phyloP scores from a whole-genome alignment of 225 moss, liverwort and hornwort species.

The Anthoceros angustus region DNA sequence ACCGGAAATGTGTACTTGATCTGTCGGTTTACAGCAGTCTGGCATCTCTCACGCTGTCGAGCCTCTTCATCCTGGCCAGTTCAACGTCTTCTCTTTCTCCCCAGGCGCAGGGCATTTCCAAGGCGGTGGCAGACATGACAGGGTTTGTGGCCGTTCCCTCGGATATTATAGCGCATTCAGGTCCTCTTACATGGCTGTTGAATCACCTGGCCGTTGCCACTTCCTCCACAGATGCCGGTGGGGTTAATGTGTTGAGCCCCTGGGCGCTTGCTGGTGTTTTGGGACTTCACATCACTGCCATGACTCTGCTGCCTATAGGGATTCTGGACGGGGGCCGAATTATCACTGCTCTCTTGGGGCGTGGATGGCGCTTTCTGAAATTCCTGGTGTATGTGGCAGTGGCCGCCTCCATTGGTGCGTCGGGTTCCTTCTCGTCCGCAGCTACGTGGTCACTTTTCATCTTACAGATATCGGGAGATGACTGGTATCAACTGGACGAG shows the following conservation, averaged over 20 bases:
- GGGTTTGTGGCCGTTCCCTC: constrained; percentile 37
- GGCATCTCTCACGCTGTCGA: constrained; percentile 25
- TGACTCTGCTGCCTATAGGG: constrained; percentile 36
- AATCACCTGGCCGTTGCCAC: constrained; percentile 33
- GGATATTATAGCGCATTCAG: constrained; percentile 31
- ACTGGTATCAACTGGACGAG: constrained; percentile 50
- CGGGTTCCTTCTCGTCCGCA: constrained; percentile 8
- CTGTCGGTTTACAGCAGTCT: constrained; percentile 26
- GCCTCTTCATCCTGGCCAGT: constrained; percentile 28
- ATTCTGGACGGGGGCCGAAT: constrained; percentile 43
- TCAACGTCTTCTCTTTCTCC: constrained; percentile 10
- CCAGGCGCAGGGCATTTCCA: background rate
- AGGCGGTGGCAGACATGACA: constrained; percentile 23
- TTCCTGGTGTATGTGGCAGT: constrained; percentile 15
- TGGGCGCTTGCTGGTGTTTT: constrained; percentile 36
- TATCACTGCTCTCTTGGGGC: constrained; percentile 30
- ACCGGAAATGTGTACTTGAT: constrained; percentile 23
- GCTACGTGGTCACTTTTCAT: constrained; percentile 32
- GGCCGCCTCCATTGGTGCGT: background rate
- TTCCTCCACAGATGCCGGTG: constrained; percentile 25
- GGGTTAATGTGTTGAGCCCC: constrained; percentile 32
- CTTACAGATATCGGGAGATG: constrained; percentile 31
- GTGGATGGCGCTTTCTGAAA: constrained; percentile 24
- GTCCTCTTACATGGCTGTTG: constrained; percentile 29
- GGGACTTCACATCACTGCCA: constrained; percentile 41